These are phyloP conservation scores for Staphylotrichum longicolle DNA, from an alignment of 495 filamentous ascomycete species.

Conservation along the genomic window DNA sequence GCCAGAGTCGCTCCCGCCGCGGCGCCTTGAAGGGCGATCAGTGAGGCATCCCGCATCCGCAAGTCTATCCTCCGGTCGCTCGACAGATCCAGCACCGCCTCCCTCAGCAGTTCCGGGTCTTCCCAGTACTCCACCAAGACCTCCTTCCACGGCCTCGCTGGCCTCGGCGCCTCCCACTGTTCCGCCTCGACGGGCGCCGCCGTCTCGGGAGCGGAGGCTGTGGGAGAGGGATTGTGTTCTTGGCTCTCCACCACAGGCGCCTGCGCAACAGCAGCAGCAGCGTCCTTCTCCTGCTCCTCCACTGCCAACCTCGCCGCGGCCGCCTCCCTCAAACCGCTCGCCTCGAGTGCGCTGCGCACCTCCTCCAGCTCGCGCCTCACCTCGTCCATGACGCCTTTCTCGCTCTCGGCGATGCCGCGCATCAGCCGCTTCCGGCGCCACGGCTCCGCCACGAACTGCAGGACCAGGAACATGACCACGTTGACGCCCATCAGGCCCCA, in stretches of 20 bases:
- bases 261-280: background rate
- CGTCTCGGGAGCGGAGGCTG: background rate
- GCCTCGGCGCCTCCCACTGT: slow-evolving; percentile 22
- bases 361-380: slow-evolving; percentile 50
- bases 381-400: slow-evolving; percentile 65
- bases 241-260: too few species aligned
- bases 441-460: slow-evolving; percentile 92
- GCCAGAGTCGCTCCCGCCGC: slow-evolving; percentile 68
- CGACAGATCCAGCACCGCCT: slow-evolving; percentile 53
- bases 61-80: slow-evolving; percentile 68
- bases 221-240: too few species aligned
- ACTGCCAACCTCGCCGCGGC: slow-evolving; percentile 25
- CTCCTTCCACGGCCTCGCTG: slow-evolving; percentile 47
- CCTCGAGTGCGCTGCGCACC: slow-evolving; percentile 28
- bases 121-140: slow-evolving; percentile 35
- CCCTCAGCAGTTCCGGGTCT: slow-evolving; percentile 39
- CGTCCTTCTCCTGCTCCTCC: background rate
- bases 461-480: slow-evolving; percentile 79
- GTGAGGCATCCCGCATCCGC: slow-evolving; percentile 71
- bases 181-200: background rate
- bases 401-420: slow-evolving; percentile 66
- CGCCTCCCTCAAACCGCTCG: slow-evolving; percentile 24
- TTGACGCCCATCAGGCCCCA: slow-evolving; percentile 98
- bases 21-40: slow-evolving; percentile 66
- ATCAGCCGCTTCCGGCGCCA: slow-evolving; percentile 82